Percentiles rank a stretch among this genome's conserved stretches.
Evolutionary conservation across 1,284 basidiomycete species (phyloP).

Genomic region (Ceratobasidium papillatum): DNA sequence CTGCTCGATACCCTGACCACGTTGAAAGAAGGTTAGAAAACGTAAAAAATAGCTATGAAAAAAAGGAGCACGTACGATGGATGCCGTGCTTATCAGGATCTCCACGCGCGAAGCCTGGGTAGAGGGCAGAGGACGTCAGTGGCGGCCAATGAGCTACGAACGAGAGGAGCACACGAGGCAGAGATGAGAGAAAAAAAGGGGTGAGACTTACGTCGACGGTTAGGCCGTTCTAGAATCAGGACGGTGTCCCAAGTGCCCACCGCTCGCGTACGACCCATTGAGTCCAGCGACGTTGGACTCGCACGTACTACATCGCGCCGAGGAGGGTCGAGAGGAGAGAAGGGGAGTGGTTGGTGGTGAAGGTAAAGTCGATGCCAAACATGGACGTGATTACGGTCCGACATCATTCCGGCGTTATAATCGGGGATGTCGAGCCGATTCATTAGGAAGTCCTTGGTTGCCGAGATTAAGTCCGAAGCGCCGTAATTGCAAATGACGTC

Average conservation of each 20-base stretch:
- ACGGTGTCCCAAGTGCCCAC: constrained; percentile 2
- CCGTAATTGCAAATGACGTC: neutral
- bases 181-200: neutral
- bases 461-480: neutral
- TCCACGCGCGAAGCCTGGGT: neutral
- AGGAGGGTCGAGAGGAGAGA: constrained; percentile 15
- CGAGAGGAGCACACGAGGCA: too few relatives aligned
- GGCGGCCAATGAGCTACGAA: neutral
- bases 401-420: neutral
- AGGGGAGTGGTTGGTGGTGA: constrained; percentile 3
- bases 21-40: neutral
- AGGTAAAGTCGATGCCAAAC: constrained; percentile 28
- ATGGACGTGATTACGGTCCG: neutral
- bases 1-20: constrained; percentile 15
- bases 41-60: too few relatives aligned
- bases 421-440: neutral
- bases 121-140: neutral
- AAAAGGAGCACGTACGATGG: neutral
- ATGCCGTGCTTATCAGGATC: neutral
- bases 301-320: constrained; percentile 17
- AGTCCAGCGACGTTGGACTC: neutral
- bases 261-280: constrained; percentile 49
- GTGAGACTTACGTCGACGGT: neutral
- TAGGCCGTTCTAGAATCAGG: constrained; percentile 10
- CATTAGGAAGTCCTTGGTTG: neutral